Conservation (phyloP, 2,329 filamentous ascomycete genomes). For the Verticillium longisporum region DNA sequence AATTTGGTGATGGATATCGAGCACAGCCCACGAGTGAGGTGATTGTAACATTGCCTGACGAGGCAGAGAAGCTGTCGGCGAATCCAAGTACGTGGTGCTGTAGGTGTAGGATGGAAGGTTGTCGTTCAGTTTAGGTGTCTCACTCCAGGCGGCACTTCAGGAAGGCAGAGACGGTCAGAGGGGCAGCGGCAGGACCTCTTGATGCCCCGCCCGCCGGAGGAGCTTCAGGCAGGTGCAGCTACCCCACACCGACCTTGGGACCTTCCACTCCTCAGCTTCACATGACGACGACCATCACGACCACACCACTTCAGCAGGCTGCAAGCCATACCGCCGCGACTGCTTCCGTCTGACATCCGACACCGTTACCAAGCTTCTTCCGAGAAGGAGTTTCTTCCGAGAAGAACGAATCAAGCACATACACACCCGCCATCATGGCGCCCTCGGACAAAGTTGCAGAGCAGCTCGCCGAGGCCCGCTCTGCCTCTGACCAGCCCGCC, state of each 20-base stretch:
- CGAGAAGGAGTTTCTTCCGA: too few relatives aligned
- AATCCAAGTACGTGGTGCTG: not conserved
- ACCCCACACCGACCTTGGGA: not conserved
- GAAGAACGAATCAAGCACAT: too few relatives aligned
- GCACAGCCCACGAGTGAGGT: too few relatives aligned
- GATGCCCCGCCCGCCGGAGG: not conserved
- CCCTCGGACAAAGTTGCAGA: conserved; percentile 31
- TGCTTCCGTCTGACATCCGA: not conserved
- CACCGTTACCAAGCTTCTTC: too few relatives aligned
- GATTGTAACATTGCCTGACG: not conserved
- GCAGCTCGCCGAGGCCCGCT: conserved; percentile 34
- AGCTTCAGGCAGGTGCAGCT: not conserved
- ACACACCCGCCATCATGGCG: conserved; percentile 21
- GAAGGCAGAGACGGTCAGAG: too few relatives aligned
- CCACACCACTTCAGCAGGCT: not conserved
- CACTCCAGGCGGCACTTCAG: too few relatives aligned
- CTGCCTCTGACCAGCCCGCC: conserved; percentile 32
- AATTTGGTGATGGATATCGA: too few relatives aligned
- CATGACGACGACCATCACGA: not conserved
- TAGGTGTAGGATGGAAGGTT: not conserved
- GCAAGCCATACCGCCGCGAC: not conserved
- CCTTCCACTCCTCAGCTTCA: not conserved
- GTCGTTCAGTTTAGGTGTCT: too few relatives aligned
- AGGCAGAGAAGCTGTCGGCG: not conserved
- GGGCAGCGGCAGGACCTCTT: not conserved